Conservation (phyloP, 257 asterid genomes). For the Solanum etuberosum region DNA sequence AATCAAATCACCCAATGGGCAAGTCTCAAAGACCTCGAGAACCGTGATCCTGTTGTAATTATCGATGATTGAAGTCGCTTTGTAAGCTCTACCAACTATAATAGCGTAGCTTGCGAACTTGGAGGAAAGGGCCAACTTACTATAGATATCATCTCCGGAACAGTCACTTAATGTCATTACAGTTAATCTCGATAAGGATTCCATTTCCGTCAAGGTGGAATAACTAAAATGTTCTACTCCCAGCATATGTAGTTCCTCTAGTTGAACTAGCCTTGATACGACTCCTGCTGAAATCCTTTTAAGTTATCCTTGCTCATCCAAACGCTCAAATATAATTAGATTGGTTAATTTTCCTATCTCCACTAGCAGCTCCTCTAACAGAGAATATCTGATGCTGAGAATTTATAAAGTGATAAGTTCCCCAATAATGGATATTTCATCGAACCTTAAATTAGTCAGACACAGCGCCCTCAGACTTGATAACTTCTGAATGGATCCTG, state of each 20-base stretch:
- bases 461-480: neutral
- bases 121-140: neutral
- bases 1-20: too few species aligned
- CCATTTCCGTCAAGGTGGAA: too few species aligned
- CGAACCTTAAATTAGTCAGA: neutral
- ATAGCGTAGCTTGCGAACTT: neutral
- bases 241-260: conserved; percentile 4
- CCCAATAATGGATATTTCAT: neutral
- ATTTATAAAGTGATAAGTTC: neutral
- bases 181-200: too few species aligned
- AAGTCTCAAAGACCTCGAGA: neutral
- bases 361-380: neutral
- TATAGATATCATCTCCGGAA: neutral
- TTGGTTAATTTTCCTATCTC: neutral
- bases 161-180: too few species aligned
- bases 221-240: neutral
- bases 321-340: neutral
- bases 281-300: neutral
- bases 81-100: too few species aligned
- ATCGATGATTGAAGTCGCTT: too few species aligned
- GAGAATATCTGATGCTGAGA: neutral
- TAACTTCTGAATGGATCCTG: neutral
- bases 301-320: neutral
- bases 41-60: neutral
- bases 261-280: neutral